These are phyloP conservation scores for Zygotorulaspora danielsina DNA, from an alignment of 805 yeast species.

Conservation along the genomic window DNA sequence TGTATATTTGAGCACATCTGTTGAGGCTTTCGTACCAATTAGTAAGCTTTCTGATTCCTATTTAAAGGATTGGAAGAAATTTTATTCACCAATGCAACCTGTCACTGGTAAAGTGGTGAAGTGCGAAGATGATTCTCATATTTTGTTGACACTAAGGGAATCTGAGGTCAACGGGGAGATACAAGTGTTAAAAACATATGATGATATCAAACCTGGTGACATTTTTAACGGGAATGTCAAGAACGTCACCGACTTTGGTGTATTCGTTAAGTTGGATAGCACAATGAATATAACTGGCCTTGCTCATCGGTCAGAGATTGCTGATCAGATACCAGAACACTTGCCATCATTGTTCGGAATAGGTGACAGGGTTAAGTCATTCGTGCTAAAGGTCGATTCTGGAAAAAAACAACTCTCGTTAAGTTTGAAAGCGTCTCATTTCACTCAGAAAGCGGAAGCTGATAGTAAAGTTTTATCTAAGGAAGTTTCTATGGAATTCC, in stretches of 20 bases:
- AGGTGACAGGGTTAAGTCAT: slow-evolving; percentile 89
- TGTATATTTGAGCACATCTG: slow-evolving; percentile 64
- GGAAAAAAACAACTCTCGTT: slow-evolving; percentile 74
- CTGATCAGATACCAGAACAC: slow-evolving; percentile 60
- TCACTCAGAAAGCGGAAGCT: slow-evolving; percentile 41
- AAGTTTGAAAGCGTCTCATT: slow-evolving; percentile 94
- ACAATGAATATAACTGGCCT: slow-evolving; percentile 75
- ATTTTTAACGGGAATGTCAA: slow-evolving; percentile 73
- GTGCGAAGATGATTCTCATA: slow-evolving; percentile 56
- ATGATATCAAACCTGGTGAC: slow-evolving; percentile 66
- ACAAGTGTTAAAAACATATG: slow-evolving; percentile 53
- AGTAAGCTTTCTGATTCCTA: slow-evolving; percentile 76
- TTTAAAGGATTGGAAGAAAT: slow-evolving; percentile 84
- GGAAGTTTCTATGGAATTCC: slow-evolving; percentile 20
- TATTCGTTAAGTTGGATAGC: slow-evolving; percentile 75
- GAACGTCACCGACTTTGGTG: slow-evolving; percentile 83
- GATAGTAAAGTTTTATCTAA: slow-evolving; percentile 25
- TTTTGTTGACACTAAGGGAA: slow-evolving; percentile 75
- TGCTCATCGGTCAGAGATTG: slow-evolving; percentile 80
- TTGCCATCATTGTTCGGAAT: slow-evolving; percentile 65
- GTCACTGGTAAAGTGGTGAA: slow-evolving; percentile 70
- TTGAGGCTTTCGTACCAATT: slow-evolving; percentile 76
- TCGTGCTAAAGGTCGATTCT: slow-evolving; percentile 57
- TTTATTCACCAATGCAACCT: slow-evolving; percentile 62
- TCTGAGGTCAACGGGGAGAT: slow-evolving; percentile 72